Evolutionary conservation across 371 early-diverging fungal genomes (phyloP), one percentile per base, ranked within the genome.

Genomic region (Mucor velutinosus): DNA sequence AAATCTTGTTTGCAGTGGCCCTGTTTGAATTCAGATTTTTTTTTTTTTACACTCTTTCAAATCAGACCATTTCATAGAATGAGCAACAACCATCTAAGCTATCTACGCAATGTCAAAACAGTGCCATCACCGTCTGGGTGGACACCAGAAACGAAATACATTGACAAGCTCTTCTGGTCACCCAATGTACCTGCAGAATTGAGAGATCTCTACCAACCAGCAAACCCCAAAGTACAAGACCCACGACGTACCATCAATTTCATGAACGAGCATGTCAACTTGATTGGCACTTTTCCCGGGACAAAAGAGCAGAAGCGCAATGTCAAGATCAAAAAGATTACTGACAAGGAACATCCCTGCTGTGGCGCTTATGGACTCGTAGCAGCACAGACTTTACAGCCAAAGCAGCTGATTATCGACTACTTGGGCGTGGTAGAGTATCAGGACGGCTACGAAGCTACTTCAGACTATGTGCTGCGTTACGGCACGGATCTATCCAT

Each of bases 341-440:
- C 77, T 0, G 83, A 84, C 30, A 66, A 75, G 21, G 61, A 37
- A 0, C 86, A 85, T 33, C 86, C 86, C 7, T 83, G 84, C 64
- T 82, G 73, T 69, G 83, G 83, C 41, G 79, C 80, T 0, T 82
- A 80, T 67, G 86, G 86, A 3, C 60, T 85, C 12, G 73, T 78
- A 61, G 86, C 86, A 8, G 81, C 81, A 1, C 81, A 80, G 23
- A 82, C 76, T 6, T 60, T 85, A 17, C 74, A 74, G 19, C 81
- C 86, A n/a, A 78, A 76, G 7, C 78, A 78, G 21, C 63, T 82
- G 30, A 74, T 85, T 25, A 58, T 85, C 15, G 82, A 85, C 64
- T 85, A 85, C 49, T 58, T 85, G 27, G 86, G 86, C 10, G 70
- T 79, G 0, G 82, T 85, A 12, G 80, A 82, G 59, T 76, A 77